Evolutionary conservation across 2,329 filamentous ascomycete species (phyloP).

Genomic region (Penicillium sp.): DNA sequence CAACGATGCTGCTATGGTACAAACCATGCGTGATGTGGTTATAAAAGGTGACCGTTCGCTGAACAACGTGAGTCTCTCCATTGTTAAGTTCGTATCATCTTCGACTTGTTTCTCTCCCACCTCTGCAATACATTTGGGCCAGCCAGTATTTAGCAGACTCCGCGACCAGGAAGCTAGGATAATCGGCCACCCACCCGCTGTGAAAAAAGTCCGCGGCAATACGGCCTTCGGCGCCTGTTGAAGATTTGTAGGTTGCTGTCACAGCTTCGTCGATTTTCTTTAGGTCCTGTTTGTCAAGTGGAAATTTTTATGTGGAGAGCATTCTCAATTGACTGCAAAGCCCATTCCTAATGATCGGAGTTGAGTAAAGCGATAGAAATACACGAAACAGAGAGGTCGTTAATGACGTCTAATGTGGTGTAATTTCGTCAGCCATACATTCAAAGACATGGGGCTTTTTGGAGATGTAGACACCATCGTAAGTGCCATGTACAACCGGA

Average conservation of each 20-base stretch:
- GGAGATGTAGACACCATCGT: constrained; percentile 41
- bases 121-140: constrained; percentile 20
- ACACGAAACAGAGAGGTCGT: constrained; percentile 9
- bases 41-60: constrained; percentile 18
- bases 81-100: not conserved
- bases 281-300: constrained; percentile 20
- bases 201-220: constrained; percentile 16
- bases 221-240: constrained; percentile 13
- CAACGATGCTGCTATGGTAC: constrained; percentile 21
- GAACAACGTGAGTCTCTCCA: constrained; percentile 6
- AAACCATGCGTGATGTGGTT: constrained; percentile 19
- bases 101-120: constrained; percentile 15
- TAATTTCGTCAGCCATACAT: not conserved
- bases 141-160: constrained; percentile 14
- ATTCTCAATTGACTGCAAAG: constrained; percentile 43
- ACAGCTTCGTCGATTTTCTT: constrained; percentile 25
- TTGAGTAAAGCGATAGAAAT: constrained; percentile 51
- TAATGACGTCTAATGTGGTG: not conserved
- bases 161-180: constrained; percentile 13
- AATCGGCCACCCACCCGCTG: constrained; percentile 15
- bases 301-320: constrained; percentile 27
- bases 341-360: constrained; percentile 43
- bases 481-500: constrained; percentile 44
- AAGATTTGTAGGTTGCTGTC: constrained; percentile 15
- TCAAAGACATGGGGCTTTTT: not conserved